A percentile compares a stretch with the other conserved stretches of the same genome.
Conservation (phyloP, 2,329 filamentous ascomycete genomes). For the Talaromyces sp. region DNA sequence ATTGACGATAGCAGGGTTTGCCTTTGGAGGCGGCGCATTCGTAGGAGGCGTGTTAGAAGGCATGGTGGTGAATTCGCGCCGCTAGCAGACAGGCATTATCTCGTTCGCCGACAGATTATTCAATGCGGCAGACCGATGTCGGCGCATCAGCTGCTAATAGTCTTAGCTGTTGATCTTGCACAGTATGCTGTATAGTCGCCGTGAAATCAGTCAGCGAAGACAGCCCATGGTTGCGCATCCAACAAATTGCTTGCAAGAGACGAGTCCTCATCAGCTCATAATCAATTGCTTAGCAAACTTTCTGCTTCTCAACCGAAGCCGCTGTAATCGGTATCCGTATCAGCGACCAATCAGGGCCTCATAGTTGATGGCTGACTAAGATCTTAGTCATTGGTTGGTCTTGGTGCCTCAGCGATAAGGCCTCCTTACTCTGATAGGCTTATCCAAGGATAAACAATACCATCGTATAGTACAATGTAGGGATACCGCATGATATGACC, state of each 20-base stretch:
- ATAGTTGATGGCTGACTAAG: slow-evolving; percentile 6
- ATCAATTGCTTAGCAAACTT: neutral
- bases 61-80: slow-evolving; percentile 6
- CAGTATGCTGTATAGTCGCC: neutral
- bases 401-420: neutral
- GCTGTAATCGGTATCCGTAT: neutral
- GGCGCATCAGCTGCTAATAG: slow-evolving; percentile 3
- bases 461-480: neutral
- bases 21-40: slow-evolving; percentile 26
- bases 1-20: slow-evolving; percentile 37
- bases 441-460: neutral
- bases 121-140: slow-evolving; percentile 11
- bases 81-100: slow-evolving; percentile 7
- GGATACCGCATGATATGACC: no score
- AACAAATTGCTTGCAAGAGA: neutral
- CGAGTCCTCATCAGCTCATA: neutral
- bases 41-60: slow-evolving; percentile 17
- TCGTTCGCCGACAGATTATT: neutral
- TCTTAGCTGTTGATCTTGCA: neutral
- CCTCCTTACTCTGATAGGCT: neutral
- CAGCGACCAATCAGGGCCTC: neutral
- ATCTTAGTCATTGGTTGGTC: neutral
- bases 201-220: neutral
- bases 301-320: slow-evolving; percentile 4
- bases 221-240: neutral